phyloP scores from a whole-genome alignment of 202 grass and related monocot species.

The Panicum hallii region DNA sequence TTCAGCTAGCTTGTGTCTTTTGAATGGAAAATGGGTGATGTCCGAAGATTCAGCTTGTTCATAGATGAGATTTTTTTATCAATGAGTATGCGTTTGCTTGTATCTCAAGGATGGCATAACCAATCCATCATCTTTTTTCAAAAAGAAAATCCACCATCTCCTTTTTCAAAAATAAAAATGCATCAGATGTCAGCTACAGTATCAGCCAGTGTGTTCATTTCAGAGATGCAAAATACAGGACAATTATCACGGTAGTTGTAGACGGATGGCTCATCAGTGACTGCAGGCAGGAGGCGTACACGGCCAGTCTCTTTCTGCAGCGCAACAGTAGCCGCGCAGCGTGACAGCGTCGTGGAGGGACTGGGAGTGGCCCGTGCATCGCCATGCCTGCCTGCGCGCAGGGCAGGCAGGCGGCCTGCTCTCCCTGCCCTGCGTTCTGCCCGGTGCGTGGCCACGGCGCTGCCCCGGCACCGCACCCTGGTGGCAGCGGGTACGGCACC shows the following conservation, averaged over 20 bases:
- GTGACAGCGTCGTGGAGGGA: neutral
- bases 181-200: neutral
- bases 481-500: neutral
- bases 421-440: too few species aligned
- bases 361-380: too few species aligned
- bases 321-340: neutral
- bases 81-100: neutral
- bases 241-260: neutral
- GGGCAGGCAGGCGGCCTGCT: too few species aligned
- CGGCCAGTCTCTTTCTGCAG: neutral
- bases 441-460: constrained; percentile 3
- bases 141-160: too few species aligned
- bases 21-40: neutral
- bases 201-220: neutral
- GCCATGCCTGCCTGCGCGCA: too few species aligned
- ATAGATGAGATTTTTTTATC: neutral
- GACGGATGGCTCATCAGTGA: neutral
- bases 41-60: neutral
- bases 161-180: too few species aligned
- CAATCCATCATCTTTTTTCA: too few species aligned
- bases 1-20: neutral
- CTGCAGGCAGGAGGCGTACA: too few species aligned
- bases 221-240: neutral
- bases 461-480: neutral
- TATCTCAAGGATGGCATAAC: neutral